Conservation (phyloP, 768 basidiomycete genomes). For the Podaxis sp. region DNA sequence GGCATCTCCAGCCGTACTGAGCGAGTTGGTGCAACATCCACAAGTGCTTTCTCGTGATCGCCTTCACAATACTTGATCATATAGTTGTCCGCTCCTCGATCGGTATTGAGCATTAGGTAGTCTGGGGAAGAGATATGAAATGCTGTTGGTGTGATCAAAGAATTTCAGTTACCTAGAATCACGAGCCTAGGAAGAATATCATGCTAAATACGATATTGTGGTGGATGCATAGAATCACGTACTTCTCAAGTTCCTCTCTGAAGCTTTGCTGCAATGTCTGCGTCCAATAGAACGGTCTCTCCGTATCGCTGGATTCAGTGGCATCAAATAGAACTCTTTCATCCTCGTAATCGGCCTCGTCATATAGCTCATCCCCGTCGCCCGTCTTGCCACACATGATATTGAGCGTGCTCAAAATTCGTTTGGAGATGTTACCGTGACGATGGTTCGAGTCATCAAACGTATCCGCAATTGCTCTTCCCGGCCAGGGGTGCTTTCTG, state of each 20-base stretch:
- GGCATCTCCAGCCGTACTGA: constrained; percentile 69
- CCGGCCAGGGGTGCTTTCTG: constrained; percentile 85
- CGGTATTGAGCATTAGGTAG: constrained; percentile 92
- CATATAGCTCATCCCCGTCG: constrained; percentile 64
- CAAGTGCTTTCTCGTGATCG: constrained; percentile 72
- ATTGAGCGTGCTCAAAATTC: constrained; percentile 65
- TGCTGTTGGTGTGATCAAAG: not conserved
- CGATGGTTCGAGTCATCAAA: constrained; percentile 84
- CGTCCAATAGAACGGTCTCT: constrained; percentile 82
- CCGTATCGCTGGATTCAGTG: constrained; percentile 53
- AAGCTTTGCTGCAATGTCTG: constrained; percentile 76
- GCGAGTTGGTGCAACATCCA: constrained; percentile 77
- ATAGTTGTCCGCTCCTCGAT: constrained; percentile 85
- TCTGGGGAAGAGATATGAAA: constrained; percentile 41
- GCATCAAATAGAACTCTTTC: constrained; percentile 68
- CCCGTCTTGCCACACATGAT: constrained; percentile 87
- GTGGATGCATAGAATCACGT: constrained; percentile 22
- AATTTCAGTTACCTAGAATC: constrained; percentile 57
- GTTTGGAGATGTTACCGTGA: constrained; percentile 66
- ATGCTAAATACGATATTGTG: constrained; percentile 7
- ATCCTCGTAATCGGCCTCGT: constrained; percentile 76
- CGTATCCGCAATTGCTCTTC: constrained; percentile 79
- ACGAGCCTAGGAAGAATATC: constrained; percentile 57
- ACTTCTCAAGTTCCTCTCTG: constrained; percentile 88
- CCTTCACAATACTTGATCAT: constrained; percentile 92